These are phyloP conservation scores for Zopfochytrium polystomum DNA, from an alignment of 371 early-diverging fungal genomes.

Conservation along the genomic window DNA sequence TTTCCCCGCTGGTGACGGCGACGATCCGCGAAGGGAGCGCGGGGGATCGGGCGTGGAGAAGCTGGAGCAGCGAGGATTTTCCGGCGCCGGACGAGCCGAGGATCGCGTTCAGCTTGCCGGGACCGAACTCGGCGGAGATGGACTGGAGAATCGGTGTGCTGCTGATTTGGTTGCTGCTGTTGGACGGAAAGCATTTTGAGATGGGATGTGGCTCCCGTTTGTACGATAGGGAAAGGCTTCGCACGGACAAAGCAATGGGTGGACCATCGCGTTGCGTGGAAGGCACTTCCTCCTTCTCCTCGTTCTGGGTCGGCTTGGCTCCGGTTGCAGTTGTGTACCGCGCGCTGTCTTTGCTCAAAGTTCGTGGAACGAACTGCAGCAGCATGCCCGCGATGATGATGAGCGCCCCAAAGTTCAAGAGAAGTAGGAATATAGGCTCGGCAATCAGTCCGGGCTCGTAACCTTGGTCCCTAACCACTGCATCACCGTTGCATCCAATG, in stretches of 20 bases:
- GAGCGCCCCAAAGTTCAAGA: background rate
- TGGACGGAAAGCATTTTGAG: too few relatives aligned
- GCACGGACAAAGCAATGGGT: background rate
- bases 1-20: constrained; percentile 18
- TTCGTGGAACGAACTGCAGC: constrained; percentile 1
- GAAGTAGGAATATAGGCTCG: constrained; percentile 12
- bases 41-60: constrained; percentile 42
- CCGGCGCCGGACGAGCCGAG: constrained; percentile 80
- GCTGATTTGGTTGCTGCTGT: too few relatives aligned
- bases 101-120: constrained; percentile 66
- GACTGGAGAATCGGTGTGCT: constrained; percentile 48
- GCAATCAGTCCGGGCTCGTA: background rate
- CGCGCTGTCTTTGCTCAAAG: too few relatives aligned
- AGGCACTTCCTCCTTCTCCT: constrained; percentile 11
- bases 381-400: constrained; percentile 4
- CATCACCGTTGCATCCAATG: constrained; percentile 30
- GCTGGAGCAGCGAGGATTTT: constrained; percentile 68
- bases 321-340: background rate
- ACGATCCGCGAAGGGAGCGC: constrained; percentile 17
- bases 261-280: constrained; percentile 15
- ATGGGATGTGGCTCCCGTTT: too few relatives aligned
- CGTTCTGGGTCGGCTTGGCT: constrained; percentile 6
- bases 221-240: too few relatives aligned
- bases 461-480: constrained; percentile 19
- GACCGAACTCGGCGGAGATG: constrained; percentile 57